Evolutionary conservation across 305 asterid species (phyloP), one percentile per base, ranked within the genome.

Genomic region (Rubia tinctorum): DNA sequence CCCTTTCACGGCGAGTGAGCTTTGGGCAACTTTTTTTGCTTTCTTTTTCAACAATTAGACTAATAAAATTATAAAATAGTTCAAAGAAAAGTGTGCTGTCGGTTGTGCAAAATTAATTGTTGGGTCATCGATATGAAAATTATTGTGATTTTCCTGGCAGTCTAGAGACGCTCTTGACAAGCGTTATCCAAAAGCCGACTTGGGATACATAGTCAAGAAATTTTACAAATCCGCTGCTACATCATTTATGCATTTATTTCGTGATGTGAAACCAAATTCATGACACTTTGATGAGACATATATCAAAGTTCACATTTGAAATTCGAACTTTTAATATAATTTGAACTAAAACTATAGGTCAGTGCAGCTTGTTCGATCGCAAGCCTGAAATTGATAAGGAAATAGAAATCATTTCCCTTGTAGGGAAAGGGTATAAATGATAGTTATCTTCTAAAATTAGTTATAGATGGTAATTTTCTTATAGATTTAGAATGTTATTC

Each of bases 31-130:
- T 15, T 14, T 22, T 58, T 6, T 23, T n/a, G 25, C 15, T 27
- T 25, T 5, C 66, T 61, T 61, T 34, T 61, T 13, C 66, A 61
- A 13, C 42, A 59, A 61, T 27, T 61, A 14, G 66, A 20, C 23
- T 9, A 23, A 23, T 9, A 9, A 9, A 2, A 4, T 10, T 20
- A 5, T 14, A 2, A 58, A 22, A 8, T 47, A 47, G 55, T 5
- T 10, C 55, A 47, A 3, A 60, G n/a, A 25, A 60, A 60, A 60
- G 66, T 60, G 66, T 60, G 9, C 66, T 60, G 66, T 60, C 66
- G 66, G 66, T 60, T 11, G 17, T 23, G 18, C 40, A 60, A 60
- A 60, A n/a, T 58, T 58, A 58, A 58, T 60, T 60, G 12, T 60
- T 60, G 66, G 66, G 34, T 22, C 30, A 22, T 59, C 14, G 2